Conservation (phyloP, 139 green algal genomes). For the Chlorella vulgaris region DNA sequence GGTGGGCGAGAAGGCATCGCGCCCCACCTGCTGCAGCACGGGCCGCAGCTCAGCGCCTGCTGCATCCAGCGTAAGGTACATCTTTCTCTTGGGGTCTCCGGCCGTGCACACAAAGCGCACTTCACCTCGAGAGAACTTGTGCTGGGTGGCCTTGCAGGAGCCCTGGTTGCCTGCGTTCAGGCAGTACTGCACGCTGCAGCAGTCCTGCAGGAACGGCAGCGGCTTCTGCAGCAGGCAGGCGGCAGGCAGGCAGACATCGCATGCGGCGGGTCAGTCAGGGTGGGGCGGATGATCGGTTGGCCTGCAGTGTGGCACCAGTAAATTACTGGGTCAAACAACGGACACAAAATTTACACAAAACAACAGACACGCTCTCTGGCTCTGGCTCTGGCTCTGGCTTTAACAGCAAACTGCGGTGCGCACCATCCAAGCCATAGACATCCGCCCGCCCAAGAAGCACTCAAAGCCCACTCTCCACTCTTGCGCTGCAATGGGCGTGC, state of each 20-base stretch:
- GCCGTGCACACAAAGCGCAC: slow-evolving; percentile 21
- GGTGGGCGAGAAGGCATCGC: neutral
- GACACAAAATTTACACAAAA: neutral
- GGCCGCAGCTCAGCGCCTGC: slow-evolving; percentile 1
- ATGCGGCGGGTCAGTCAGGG: no score
- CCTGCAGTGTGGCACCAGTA: neutral
- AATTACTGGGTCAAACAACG: neutral
- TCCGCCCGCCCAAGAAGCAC: neutral
- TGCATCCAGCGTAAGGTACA: slow-evolving; percentile 3
- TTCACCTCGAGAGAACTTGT: slow-evolving; percentile 16
- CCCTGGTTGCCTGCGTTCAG: slow-evolving; percentile 3
- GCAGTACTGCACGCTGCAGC: slow-evolving; percentile 26
- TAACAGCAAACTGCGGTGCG: neutral
- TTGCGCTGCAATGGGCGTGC: neutral
- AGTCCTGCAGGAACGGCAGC: slow-evolving; percentile 19
- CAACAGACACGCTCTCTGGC: neutral
- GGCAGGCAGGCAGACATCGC: neutral
- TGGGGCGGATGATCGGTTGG: neutral
- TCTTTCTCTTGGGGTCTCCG: slow-evolving; percentile 3
- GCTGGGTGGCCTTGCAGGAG: slow-evolving; percentile 6
- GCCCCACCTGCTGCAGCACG: slow-evolving; percentile 25
- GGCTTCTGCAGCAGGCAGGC: slow-evolving; percentile 8
- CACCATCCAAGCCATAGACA: slow-evolving; percentile 22
- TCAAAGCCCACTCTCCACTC: slow-evolving; percentile 26
- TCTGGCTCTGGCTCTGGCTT: neutral